Evolutionary conservation across 2,329 filamentous ascomycete genomes (phyloP).

Genomic region (Sclerotinia spermophila): DNA sequence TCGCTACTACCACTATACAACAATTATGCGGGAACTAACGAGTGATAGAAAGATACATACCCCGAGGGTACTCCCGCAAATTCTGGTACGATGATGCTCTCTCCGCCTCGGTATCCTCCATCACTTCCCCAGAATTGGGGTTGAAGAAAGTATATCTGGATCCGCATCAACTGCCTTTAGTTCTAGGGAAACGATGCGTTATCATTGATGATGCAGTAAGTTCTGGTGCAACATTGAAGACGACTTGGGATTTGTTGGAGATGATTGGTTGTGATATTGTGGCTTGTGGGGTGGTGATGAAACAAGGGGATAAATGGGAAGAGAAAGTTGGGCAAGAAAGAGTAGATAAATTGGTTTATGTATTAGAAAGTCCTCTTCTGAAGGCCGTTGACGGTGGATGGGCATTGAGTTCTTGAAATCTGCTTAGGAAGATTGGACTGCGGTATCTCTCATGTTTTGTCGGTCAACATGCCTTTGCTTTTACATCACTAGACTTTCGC

Average conservation of each 20-base stretch:
- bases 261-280: constrained; percentile 24
- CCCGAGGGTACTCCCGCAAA: constrained; percentile 34
- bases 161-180: constrained; percentile 28
- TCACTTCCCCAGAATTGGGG: constrained; percentile 29
- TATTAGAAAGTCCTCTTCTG: constrained; percentile 32
- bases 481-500: too few species aligned
- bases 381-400: constrained; percentile 29
- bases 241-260: constrained; percentile 33
- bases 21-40: neutral
- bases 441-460: neutral
- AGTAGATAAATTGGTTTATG: constrained; percentile 23
- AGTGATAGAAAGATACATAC: constrained; percentile 28
- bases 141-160: constrained; percentile 31
- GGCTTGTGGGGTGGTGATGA: constrained; percentile 32
- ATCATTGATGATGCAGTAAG: constrained; percentile 35
- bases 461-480: neutral
- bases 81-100: constrained; percentile 34
- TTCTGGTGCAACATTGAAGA: constrained; percentile 31
- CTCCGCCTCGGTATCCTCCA: constrained; percentile 29
- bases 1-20: neutral
- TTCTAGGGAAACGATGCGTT: constrained; percentile 25
- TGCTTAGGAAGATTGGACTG: neutral
- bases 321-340: constrained; percentile 24
- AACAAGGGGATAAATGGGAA: constrained; percentile 31
- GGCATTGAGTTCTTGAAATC: constrained; percentile 18